These are phyloP conservation scores for Pythium monospermum DNA, from an alignment of 352 stramenopile species.

Conservation along the genomic window DNA sequence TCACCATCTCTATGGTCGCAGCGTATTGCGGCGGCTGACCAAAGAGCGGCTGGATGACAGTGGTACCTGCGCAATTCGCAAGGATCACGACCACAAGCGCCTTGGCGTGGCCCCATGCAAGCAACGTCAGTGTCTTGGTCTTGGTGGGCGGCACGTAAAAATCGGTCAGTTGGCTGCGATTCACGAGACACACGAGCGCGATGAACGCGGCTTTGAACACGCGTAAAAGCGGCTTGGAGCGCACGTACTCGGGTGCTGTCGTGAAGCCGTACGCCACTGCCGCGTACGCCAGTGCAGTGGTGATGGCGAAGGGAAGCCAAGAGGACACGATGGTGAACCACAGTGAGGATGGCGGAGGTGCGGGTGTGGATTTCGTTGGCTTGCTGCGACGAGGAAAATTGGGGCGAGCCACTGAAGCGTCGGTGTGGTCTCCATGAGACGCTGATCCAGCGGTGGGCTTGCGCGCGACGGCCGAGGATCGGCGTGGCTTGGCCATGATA, in stretches of 20 bases:
- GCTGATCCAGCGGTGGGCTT: not conserved
- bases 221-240: constrained; percentile 36
- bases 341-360: not conserved
- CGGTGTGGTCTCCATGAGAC: not conserved
- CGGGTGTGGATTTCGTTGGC: not conserved
- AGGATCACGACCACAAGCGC: constrained; percentile 44
- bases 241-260: constrained; percentile 39
- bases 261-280: constrained; percentile 55
- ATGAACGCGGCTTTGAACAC: constrained; percentile 56
- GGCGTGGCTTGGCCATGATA: constrained; percentile 4
- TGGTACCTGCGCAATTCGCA: constrained; percentile 62
- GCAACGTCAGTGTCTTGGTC: constrained; percentile 30
- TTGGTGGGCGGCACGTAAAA: constrained; percentile 34
- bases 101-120: constrained; percentile 30
- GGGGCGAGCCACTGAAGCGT: constrained; percentile 8
- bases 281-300: constrained; percentile 30
- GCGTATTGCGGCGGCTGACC: constrained; percentile 49
- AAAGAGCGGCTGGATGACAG: constrained; percentile 56
- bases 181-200: constrained; percentile 51
- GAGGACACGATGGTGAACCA: constrained; percentile 9
- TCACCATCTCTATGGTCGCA: constrained; percentile 49
- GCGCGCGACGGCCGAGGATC: constrained; percentile 1
- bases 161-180: constrained; percentile 35
- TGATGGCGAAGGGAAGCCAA: constrained; percentile 34
- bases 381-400: constrained; percentile 3